Conservation (phyloP, 192 early-diverging fungal genomes). For the Coemansia sp. region DNA sequence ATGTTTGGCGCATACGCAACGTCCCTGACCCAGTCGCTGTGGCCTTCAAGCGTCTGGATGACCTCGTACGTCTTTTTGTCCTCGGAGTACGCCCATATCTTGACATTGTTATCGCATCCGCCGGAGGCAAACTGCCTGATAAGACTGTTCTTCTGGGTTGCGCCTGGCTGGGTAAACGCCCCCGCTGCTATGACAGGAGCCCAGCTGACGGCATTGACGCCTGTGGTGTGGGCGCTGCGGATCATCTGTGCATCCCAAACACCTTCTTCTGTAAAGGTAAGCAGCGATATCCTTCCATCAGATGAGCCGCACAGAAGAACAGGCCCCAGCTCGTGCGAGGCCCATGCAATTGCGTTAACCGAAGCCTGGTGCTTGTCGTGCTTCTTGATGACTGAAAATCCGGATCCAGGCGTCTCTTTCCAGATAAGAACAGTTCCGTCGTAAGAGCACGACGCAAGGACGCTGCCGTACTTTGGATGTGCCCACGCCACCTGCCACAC, state of each 20-base stretch:
- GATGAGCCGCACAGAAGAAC: constrained; percentile 91
- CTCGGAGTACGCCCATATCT: constrained; percentile 83
- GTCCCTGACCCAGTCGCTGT: constrained; percentile 98
- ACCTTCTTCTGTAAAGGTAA: constrained; percentile 92
- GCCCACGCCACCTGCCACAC: constrained; percentile 99
- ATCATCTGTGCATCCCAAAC: constrained; percentile 75
- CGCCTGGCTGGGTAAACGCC: constrained; percentile 49
- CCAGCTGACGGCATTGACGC: constrained; percentile 94
- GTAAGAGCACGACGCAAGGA: constrained; percentile 96
- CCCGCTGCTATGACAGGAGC: constrained; percentile 80
- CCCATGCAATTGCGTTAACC: constrained; percentile 97
- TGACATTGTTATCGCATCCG: constrained; percentile 96
- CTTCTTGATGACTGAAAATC: constrained; percentile 68
- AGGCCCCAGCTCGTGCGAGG: constrained; percentile 94
- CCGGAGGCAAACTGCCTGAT: constrained; percentile 86
- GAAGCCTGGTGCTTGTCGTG: constrained; percentile 88
- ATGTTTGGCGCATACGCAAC: constrained; percentile 96
- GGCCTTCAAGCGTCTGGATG: constrained; percentile 80
- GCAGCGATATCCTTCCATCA: constrained; percentile 90
- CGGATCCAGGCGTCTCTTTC: constrained; percentile 80
- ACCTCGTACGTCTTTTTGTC: constrained; percentile 81
- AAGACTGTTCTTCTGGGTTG: constrained; percentile 45
- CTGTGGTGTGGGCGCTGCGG: constrained; percentile 88
- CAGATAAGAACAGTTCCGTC: constrained; percentile 96
- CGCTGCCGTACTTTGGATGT: constrained; percentile 95